phyloP scores from a whole-genome alignment of 2,329 filamentous ascomycete species.

The Calycina herbarum region DNA sequence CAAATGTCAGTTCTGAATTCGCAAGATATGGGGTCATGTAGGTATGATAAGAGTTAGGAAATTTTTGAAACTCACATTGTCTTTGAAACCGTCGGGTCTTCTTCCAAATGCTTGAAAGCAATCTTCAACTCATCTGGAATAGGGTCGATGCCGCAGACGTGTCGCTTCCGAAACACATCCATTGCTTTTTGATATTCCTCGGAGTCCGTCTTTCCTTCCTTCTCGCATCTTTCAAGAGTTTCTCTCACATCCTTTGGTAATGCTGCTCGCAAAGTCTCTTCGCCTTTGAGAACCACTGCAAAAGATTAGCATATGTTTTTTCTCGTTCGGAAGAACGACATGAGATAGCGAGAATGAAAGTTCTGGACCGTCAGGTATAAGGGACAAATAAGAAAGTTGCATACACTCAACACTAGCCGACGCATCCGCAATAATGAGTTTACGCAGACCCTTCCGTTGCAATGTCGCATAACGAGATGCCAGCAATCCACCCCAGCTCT shows the following conservation, averaged over 20 bases:
- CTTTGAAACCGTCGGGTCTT: constrained; percentile 33
- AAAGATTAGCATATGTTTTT: too few species aligned
- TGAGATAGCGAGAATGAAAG: too few species aligned
- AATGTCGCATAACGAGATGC: constrained; percentile 44
- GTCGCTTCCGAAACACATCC: constrained; percentile 23
- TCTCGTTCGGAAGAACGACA: too few species aligned
- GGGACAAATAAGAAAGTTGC: too few species aligned
- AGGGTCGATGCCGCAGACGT: constrained; percentile 24
- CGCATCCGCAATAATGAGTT: constrained; percentile 40
- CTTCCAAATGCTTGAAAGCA: constrained; percentile 7
- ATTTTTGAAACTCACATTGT: constrained; percentile 28
- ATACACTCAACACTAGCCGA: constrained; percentile 32
- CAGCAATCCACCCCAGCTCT: constrained; percentile 56
- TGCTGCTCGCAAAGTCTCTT: constrained; percentile 23
- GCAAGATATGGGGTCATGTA: not conserved
- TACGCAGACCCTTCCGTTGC: constrained; percentile 40
- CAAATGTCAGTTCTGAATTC: constrained; percentile 7
- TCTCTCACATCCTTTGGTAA: constrained; percentile 31
- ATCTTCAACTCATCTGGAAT: constrained; percentile 24
- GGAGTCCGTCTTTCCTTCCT: constrained; percentile 21
- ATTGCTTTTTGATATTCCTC: constrained; percentile 25
- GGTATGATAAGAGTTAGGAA: too few species aligned
- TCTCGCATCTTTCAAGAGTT: constrained; percentile 25
- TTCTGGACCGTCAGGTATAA: too few species aligned
- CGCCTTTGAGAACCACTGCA: constrained; percentile 26